Base-by-base conservation (phyloP, 2,329 filamentous ascomycete genomes). In the Knoxdaviesia capensis region DNA sequence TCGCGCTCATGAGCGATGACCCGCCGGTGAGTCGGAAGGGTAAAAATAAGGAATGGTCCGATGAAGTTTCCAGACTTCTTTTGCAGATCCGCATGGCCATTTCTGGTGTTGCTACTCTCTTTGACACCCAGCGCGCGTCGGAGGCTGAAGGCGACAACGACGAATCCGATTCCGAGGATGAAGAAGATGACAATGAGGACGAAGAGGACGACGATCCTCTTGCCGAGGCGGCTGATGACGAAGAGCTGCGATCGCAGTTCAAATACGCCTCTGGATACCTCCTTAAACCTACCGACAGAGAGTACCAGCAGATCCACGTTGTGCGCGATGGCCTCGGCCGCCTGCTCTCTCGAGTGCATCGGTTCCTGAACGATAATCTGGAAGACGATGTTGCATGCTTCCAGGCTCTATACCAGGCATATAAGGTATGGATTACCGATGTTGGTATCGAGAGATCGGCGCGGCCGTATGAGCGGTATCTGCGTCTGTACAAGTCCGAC, bases 21-120 rank as follows among this genome's bases (percentile, higher is more conserved):
- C 80, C 86, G 1, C 79, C 77, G 3, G 79, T 96, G 42, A 92
- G 86, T 57, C 74, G 88, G 44, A 88, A 87, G 49, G 90, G 90
- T 34, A 94, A 88, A 56, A 92, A 93, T 50, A 98, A 96, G 59
- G 88, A 94, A 52, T 98, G 90, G 90, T 94, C 88, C 0, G 90
- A 98, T 56, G 92, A 98, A 56, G 80, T 96, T 31, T 88, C 86
- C 2, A 69, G 90, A 43, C 85, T 94, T 49, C 69, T 98, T 44
- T 83, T 88, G 8, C 77, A 94, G 41, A 66, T 98, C 9, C 72
- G 88, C 31, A 68, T 98, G n/a, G 75, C 94, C 38, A 75, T 93
- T 30, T 92, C 88, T 3, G 90, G 90, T 42, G 77, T 94, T 44
- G 87, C 88, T 6, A 78, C 82, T 1, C 66, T 98, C 7, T 96